These are phyloP conservation scores for Penicillium flavigenum DNA, from an alignment of 495 filamentous ascomycete species.

Conservation along the genomic window DNA sequence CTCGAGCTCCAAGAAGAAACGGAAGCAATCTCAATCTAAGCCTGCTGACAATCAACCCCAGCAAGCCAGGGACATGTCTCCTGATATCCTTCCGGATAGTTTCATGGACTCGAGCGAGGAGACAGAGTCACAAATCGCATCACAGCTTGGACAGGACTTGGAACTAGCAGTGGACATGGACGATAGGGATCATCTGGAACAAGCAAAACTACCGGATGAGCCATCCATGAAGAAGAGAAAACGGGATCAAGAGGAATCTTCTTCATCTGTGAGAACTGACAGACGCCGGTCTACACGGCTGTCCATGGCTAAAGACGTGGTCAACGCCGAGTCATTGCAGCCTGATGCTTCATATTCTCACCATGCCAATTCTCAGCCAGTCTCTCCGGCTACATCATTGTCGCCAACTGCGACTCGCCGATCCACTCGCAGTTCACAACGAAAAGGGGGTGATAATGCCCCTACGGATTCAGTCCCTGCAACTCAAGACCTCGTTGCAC, in stretches of 20 bases:
- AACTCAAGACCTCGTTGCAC: slow-evolving; percentile 12
- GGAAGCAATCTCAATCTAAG: not conserved
- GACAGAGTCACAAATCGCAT: slow-evolving; percentile 44
- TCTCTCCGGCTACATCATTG: slow-evolving; percentile 11
- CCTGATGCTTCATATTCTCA: slow-evolving; percentile 21
- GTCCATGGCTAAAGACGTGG: slow-evolving; percentile 18
- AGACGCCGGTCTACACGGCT: slow-evolving; percentile 37
- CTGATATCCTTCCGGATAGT: slow-evolving; percentile 11
- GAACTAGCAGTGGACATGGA: slow-evolving; percentile 36
- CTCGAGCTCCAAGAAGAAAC: slow-evolving; percentile 7
- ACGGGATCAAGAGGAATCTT: slow-evolving; percentile 27
- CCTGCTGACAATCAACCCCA: not conserved
- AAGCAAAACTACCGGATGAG: slow-evolving; percentile 6
- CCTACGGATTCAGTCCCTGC: slow-evolving; percentile 1
- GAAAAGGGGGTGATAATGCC: slow-evolving; percentile 11
- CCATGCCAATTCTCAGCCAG: slow-evolving; percentile 8
- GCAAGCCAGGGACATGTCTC: not conserved
- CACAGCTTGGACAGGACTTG: slow-evolving; percentile 47
- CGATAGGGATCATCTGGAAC: slow-evolving; percentile 7
- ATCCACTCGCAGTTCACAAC: slow-evolving; percentile 30
- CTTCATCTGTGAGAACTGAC: slow-evolving; percentile 19
- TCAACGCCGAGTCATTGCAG: slow-evolving; percentile 17
- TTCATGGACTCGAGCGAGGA: slow-evolving; percentile 40
- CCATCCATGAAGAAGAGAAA: slow-evolving; percentile 42
- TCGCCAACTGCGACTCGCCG: slow-evolving; percentile 21